These are phyloP conservation scores for Cronartium ribicola DNA, from an alignment of 1,284 basidiomycete species.

Conservation along the genomic window DNA sequence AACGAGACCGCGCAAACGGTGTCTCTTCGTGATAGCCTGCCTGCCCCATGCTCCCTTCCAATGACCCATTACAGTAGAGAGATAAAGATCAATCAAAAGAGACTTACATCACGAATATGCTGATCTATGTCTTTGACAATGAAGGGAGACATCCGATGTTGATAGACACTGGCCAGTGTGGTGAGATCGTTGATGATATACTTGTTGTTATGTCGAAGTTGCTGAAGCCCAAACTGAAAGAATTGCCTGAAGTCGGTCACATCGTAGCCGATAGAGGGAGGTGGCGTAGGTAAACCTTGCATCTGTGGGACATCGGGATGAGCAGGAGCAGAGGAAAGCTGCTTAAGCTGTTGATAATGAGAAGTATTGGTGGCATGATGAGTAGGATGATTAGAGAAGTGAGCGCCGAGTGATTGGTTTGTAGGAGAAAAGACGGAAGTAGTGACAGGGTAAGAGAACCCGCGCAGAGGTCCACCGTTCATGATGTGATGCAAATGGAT, in stretches of 20 bases:
- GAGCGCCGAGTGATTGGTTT: not conserved
- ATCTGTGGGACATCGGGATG: conserved; percentile 12
- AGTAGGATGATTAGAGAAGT: not conserved
- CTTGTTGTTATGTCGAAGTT: conserved; percentile 40
- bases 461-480: not conserved
- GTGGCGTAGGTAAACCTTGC: conserved; percentile 40
- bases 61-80: not conserved
- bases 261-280: conserved; percentile 41
- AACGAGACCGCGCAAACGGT: too few species aligned
- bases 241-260: conserved; percentile 40
- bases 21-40: not conserved
- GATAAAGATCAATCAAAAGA: not conserved
- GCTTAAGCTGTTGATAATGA: not conserved
- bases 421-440: not conserved
- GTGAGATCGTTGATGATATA: conserved; percentile 42
- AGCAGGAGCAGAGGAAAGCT: not conserved
- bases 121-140: conserved; percentile 42
- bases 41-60: not conserved
- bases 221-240: conserved; percentile 39
- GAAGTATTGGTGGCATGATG: not conserved
- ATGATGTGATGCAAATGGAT: not conserved
- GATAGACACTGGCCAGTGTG: conserved; percentile 39
- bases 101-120: conserved; percentile 40
- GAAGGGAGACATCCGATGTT: conserved; percentile 40
- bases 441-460: not conserved